Evolutionary conservation across 345 rosid species (phyloP).

Genomic region (Hirschfeldia incana): DNA sequence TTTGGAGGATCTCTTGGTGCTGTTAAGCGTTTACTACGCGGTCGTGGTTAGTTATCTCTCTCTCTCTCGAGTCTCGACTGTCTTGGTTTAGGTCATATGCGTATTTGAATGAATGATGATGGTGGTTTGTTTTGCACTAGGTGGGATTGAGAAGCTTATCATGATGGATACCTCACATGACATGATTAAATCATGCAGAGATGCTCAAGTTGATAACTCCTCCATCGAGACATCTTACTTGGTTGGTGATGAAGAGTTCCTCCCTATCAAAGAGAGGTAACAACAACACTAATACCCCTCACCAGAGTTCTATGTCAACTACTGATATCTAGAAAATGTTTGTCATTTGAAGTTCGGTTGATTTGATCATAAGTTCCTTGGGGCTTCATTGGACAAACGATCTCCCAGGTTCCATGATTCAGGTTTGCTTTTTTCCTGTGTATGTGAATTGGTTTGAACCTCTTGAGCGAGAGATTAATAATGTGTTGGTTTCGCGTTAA

Average conservation of each 20-base stretch:
- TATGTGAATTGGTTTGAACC: conserved; percentile 2
- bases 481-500: conserved; percentile 39
- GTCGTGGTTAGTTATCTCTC: conserved; percentile 61
- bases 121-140: conserved; percentile 34
- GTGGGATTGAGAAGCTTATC: conserved; percentile 79
- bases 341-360: conserved; percentile 65
- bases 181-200: conserved; percentile 73
- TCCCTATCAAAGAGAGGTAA: conserved; percentile 86
- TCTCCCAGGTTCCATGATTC: conserved; percentile 98
- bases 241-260: conserved; percentile 92
- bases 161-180: conserved; percentile 95
- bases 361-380: conserved; percentile 82
- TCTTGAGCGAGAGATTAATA: conserved; percentile 15
- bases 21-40: conserved; percentile 51
- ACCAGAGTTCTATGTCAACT: not conserved
- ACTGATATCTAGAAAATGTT: conserved; percentile 20
- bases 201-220: conserved; percentile 42
- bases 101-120: not conserved
- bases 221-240: conserved; percentile 62
- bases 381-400: conserved; percentile 99
- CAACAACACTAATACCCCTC: not conserved
- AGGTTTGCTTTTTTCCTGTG: conserved; percentile 44
- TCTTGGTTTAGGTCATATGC: not conserved
- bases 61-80: not conserved
- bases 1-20: conserved; percentile 85